Conservation (phyloP, 108 stramenopile species). For the Cyclotella sp. region DNA sequence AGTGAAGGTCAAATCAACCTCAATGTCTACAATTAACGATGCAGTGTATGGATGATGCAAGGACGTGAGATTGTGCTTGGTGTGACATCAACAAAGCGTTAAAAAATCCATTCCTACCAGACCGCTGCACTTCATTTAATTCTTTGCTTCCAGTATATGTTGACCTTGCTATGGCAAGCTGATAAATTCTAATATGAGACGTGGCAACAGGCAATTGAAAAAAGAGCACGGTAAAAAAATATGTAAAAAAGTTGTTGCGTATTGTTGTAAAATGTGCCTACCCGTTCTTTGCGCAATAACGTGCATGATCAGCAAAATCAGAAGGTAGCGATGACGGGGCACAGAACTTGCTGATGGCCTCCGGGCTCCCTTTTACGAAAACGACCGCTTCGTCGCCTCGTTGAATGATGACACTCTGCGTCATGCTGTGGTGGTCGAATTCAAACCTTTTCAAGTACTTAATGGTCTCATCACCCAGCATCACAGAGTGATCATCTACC, state of each 20-base stretch:
- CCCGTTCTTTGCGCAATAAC: slow-evolving; percentile 51
- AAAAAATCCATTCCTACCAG: slow-evolving; percentile 6
- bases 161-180: slow-evolving; percentile 60
- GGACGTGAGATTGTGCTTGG: not conserved
- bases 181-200: slow-evolving; percentile 44
- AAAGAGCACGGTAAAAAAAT: not conserved
- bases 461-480: slow-evolving; percentile 37
- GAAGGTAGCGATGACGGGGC: slow-evolving; percentile 47
- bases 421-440: slow-evolving; percentile 71
- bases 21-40: slow-evolving; percentile 33
- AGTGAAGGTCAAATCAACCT: slow-evolving; percentile 50
- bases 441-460: slow-evolving; percentile 62
- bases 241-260: not conserved
- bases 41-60: not conserved
- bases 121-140: slow-evolving; percentile 52
- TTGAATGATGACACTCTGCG: slow-evolving; percentile 68
- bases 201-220: not conserved
- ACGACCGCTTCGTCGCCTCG: slow-evolving; percentile 22
- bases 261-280: not conserved
- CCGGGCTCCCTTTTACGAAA: slow-evolving; percentile 36
- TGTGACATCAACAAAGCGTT: not conserved
- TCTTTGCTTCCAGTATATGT: slow-evolving; percentile 15
- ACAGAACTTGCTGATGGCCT: slow-evolving; percentile 58
- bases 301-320: slow-evolving; percentile 50
- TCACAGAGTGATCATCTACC: slow-evolving; percentile 34